Base-by-base conservation (phyloP, 345 rosid species). In the Melaleuca alternifolia region DNA sequence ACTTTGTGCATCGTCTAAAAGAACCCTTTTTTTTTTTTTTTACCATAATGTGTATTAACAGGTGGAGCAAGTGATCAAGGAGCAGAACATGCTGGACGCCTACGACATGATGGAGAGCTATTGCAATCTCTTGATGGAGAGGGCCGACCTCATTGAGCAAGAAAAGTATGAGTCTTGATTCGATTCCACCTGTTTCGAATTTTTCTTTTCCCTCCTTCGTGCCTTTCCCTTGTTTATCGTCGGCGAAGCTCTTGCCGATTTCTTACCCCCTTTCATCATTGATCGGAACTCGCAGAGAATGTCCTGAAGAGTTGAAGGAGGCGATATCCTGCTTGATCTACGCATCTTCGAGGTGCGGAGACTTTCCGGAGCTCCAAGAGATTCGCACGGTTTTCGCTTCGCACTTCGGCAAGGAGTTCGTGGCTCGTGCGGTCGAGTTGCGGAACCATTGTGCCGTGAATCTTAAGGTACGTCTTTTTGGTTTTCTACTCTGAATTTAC, bases 291-390 rank as follows among this genome's bases (percentile, higher is more conserved):
- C 77, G 52, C 87, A 93, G 98, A 86, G 96, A 83, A 30, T 97
- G 99, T 30, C 99, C 99, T 11, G 92, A 91, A 48, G 99, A 97
- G 89, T 88, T 96, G 88, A 88, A 88, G 54, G 99, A 96, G 93
- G 94, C 98, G 59, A 88, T 94, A 37, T 92, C 98, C 6, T 90
- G 94, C 44, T 91, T 97, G 92, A 89, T 95, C 77, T 96, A 89
- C 81, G 98, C 96, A 8, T 94, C 99, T 56, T 92, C 97, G 1
- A 94, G 99, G 81, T 93, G 97, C 20, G 98, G 99, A 1, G 99
- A 97, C 5, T 96, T 96, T 82, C 99, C 99, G 20, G 99, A 97
- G 92, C 95, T 97, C 89, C 96, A 88, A 88, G 96, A 97, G 88
- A 92, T 97, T 87, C 99, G 99, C 46, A 88, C 87, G 1, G 89